Evolutionary conservation across 1,284 basidiomycete species (phyloP).

Genomic region (Moesziomyces sp.): DNA sequence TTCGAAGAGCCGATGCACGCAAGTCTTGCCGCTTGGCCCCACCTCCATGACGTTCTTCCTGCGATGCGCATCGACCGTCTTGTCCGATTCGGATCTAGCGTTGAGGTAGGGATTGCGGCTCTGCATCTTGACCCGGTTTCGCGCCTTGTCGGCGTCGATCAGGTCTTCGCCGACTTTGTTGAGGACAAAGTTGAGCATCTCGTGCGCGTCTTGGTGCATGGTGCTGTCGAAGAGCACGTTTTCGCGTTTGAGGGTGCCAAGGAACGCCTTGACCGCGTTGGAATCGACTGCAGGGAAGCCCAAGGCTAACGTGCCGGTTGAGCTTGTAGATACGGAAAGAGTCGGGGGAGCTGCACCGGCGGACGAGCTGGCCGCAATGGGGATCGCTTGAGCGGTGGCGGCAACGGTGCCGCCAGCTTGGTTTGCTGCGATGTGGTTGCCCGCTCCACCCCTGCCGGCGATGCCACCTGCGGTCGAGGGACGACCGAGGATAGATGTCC

Average conservation of each 20-base stretch:
- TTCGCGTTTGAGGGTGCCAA: slow-evolving; percentile 55
- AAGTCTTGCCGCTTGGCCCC: slow-evolving; percentile 73
- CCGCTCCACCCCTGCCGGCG: slow-evolving; percentile 32
- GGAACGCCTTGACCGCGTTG: slow-evolving; percentile 52
- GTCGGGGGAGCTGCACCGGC: slow-evolving; percentile 23
- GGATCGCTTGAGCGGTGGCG: slow-evolving; percentile 30
- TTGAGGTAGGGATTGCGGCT: slow-evolving; percentile 41
- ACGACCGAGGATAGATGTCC: slow-evolving; percentile 38
- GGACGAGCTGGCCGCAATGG: slow-evolving; percentile 26
- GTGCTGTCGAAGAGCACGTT: slow-evolving; percentile 63
- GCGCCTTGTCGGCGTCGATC: slow-evolving; percentile 71
- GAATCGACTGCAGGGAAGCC: slow-evolving; percentile 77
- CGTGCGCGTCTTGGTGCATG: slow-evolving; percentile 85
- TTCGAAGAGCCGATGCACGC: slow-evolving; percentile 92
- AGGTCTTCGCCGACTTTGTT: slow-evolving; percentile 94
- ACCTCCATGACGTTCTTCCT: slow-evolving; percentile 59
- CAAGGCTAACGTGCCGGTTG: slow-evolving; percentile 80
- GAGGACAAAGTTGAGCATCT: slow-evolving; percentile 93
- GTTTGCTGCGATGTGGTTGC: slow-evolving; percentile 20
- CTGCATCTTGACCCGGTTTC: slow-evolving; percentile 34
- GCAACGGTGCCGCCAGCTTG: slow-evolving; percentile 7
- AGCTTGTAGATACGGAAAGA: slow-evolving; percentile 41
- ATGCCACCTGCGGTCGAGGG: slow-evolving; percentile 28
- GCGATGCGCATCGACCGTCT: slow-evolving; percentile 42
- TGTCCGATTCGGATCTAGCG: slow-evolving; percentile 16